Evolutionary conservation across 352 stramenopile species (phyloP), one percentile per base, ranked within the genome.

Genomic region (Globisporangium viniferum): DNA sequence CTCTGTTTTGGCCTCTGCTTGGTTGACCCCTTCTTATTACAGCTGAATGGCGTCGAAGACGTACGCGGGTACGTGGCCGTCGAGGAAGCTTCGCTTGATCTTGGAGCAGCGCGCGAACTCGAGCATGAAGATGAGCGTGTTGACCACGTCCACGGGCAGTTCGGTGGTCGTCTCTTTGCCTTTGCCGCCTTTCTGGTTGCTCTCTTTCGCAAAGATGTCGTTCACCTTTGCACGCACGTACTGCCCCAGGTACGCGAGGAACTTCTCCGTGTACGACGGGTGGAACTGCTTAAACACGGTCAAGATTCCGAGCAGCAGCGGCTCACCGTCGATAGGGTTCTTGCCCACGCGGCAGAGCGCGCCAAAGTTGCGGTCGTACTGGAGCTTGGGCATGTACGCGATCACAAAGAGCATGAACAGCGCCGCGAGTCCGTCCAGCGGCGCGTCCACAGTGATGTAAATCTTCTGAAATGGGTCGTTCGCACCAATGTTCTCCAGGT

Each of bases 201-300:
- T 51, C 7, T 91, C 82, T 31, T 84, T 75, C 9, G 80, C 66
- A 35, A 93, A 91, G 68, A 92, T 82, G 57, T 95, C 89, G 59
- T 93, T 94, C 39, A 94, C 84, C 69, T 92, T 96, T 12, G 93
- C 86, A 35, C 92, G 90, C 54, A 98, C 90, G 69, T 93, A 98
- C 76, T 98, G 95, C 7, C 93, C 92, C 66, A 98, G 70, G 66
- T 97, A 98, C 24, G 88, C 82, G 18, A 98, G 77, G 62, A 98
- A 97, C 61, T 94, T 92, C 64, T 97, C 84, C n/a, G 89, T 94
- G 77, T 97, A 98, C 29, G 90, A 96, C 62, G 92, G 91, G 74
- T 98, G 94, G 73, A 98, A 98, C 76, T 98, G 95, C 75, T 97
- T 97, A 62, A 98, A 86, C 44, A 98, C 84, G 5, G 94, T 98